Conservation (phyloP, 495 filamentous ascomycete species). For the Penicillium daleae region DNA sequence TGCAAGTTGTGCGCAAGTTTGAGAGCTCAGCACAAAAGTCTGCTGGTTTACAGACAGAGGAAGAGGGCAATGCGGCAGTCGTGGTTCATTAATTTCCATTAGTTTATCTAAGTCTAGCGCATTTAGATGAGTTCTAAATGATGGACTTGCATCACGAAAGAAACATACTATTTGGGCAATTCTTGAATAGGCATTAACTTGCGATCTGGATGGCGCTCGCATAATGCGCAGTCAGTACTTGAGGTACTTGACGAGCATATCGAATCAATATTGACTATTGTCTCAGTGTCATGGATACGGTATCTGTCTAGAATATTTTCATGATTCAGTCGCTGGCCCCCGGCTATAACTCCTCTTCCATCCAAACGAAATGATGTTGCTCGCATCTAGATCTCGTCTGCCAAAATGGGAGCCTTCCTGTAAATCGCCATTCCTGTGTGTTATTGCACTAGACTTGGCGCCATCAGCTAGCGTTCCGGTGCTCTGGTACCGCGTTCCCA, state of each 20-base stretch:
- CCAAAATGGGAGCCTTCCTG: neutral
- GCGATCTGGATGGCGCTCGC: too few species aligned
- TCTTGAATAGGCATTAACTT: neutral
- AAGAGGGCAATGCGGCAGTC: neutral
- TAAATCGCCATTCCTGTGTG: neutral
- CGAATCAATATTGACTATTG: neutral
- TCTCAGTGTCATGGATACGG: neutral
- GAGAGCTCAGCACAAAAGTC: neutral
- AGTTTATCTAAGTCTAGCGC: neutral
- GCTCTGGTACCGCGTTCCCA: neutral
- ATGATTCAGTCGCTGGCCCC: too few species aligned
- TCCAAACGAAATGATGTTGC: neutral
- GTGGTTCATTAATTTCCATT: neutral
- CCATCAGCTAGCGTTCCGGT: neutral
- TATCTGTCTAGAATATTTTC: neutral
- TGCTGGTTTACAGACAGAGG: neutral
- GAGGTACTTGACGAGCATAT: neutral
- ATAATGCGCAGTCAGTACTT: too few species aligned
- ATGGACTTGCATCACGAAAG: neutral
- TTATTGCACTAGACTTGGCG: neutral
- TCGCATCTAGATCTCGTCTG: neutral
- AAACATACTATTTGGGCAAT: neutral
- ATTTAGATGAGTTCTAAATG: too few species aligned
- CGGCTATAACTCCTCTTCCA: neutral
- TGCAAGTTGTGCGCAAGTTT: slow-evolving; percentile 43